Percentiles rank a stretch among this genome's conserved stretches.
Conservation (phyloP, 768 basidiomycete genomes). For the Megacollybia marginata region DNA sequence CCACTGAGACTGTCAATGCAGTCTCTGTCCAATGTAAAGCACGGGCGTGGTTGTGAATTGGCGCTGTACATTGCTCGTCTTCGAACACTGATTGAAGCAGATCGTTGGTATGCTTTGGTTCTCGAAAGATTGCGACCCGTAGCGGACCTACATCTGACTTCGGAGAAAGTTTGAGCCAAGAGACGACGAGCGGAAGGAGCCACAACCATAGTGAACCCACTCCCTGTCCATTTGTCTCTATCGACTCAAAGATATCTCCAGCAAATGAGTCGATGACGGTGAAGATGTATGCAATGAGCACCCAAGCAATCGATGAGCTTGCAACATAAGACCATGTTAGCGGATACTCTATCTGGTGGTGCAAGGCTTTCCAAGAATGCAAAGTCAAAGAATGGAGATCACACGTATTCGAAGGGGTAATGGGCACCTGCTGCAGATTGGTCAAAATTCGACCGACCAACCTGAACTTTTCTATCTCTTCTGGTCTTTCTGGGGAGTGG, state of each 20-base stretch:
- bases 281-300: conserved; percentile 33
- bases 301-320: conserved; percentile 33
- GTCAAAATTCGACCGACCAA: conserved; percentile 26
- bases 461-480: conserved; percentile 23
- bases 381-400: conserved; percentile 37
- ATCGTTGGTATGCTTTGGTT: too few relatives aligned
- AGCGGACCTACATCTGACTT: conserved; percentile 16
- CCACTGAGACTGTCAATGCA: conserved; percentile 12
- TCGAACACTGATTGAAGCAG: too few relatives aligned
- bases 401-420: conserved; percentile 35
- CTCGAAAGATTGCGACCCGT: neutral
- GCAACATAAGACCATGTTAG: conserved; percentile 30
- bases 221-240: conserved; percentile 30
- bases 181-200: conserved; percentile 31
- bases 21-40: conserved; percentile 9
- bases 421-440: conserved; percentile 34
- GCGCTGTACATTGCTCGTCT: conserved; percentile 12
- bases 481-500: conserved; percentile 21
- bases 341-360: conserved; percentile 6
- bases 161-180: conserved; percentile 34
- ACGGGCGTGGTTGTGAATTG: conserved; percentile 16
- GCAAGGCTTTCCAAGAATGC: conserved; percentile 18
- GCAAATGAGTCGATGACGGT: conserved; percentile 27
- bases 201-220: conserved; percentile 36
- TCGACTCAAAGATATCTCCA: conserved; percentile 16